Evolutionary conservation across 2,329 filamentous ascomycete species (phyloP).

Genomic region (Stylonectria norvegica): DNA sequence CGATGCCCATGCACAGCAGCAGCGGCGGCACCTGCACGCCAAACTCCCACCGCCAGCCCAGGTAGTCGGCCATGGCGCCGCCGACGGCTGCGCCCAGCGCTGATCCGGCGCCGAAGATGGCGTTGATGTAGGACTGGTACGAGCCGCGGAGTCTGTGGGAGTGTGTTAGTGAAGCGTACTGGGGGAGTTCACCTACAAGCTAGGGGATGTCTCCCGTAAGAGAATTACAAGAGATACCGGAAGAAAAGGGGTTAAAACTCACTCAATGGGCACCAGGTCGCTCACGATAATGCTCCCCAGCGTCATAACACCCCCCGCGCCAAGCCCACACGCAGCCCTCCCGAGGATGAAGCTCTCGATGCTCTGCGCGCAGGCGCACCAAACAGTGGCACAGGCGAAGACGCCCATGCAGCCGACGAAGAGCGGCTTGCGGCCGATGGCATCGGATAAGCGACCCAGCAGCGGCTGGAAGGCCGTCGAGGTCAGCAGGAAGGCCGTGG

Average conservation of each 20-base stretch:
- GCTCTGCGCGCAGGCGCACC: conserved; percentile 64
- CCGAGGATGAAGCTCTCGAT: conserved; percentile 70
- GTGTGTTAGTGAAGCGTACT: no score
- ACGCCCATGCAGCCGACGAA: conserved; percentile 62
- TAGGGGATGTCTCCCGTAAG: no score
- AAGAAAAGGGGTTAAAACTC: conserved; percentile 28
- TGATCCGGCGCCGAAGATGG: conserved; percentile 57
- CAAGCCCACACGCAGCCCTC: conserved; percentile 67
- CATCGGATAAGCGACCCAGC: conserved; percentile 70
- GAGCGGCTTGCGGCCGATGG: conserved; percentile 63
- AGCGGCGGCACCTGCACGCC: conserved; percentile 57
- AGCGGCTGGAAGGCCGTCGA: conserved; percentile 74
- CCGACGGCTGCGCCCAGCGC: conserved; percentile 65
- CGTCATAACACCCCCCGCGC: conserved; percentile 67
- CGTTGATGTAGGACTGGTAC: conserved; percentile 69
- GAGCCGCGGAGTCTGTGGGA: conserved; percentile 54
- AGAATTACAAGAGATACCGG: conserved; percentile 2
- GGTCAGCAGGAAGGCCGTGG: conserved; percentile 73
- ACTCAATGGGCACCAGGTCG: conserved; percentile 71
- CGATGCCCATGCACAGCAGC: conserved; percentile 43
- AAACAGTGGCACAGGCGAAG: conserved; percentile 62
- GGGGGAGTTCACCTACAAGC: no score
- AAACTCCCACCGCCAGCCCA: conserved; percentile 75
- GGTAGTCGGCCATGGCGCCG: conserved; percentile 63
- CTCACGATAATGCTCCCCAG: conserved; percentile 69